Conservation (phyloP, 73 alveolate genomes). For the Uronychia setigera region DNA sequence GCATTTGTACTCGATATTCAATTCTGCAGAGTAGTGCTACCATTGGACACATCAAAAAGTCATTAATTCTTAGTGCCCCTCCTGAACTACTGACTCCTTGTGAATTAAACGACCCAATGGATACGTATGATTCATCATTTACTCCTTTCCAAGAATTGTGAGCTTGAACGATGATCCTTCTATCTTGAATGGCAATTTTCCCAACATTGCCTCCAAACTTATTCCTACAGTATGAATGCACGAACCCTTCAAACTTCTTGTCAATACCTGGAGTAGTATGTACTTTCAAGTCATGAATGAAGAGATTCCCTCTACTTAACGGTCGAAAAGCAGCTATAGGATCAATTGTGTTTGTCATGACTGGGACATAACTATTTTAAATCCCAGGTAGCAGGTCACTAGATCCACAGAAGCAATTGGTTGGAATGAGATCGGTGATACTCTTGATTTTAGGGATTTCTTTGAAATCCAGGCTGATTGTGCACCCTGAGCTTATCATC, state of each 20-base stretch:
- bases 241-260: neutral
- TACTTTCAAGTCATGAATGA: neutral
- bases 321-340: neutral
- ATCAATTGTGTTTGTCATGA: neutral
- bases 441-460: neutral
- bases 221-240: neutral
- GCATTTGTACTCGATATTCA: constrained; percentile 43
- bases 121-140: constrained; percentile 17
- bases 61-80: constrained; percentile 27
- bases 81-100: constrained; percentile 28
- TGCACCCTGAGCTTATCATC: neutral
- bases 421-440: neutral
- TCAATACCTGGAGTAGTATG: neutral
- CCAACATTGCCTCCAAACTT: neutral
- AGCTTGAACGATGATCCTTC: constrained; percentile 33
- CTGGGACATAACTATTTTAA: neutral
- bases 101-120: constrained; percentile 21
- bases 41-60: constrained; percentile 51
- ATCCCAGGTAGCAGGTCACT: neutral
- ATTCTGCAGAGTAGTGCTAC: constrained; percentile 51
- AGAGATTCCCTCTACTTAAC: neutral
- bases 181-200: constrained; percentile 7
- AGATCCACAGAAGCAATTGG: neutral
- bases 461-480: neutral
- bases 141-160: constrained; percentile 53